Base-by-base conservation (phyloP, 345 rosid genomes). In the Raphanus raphanistrum region DNA sequence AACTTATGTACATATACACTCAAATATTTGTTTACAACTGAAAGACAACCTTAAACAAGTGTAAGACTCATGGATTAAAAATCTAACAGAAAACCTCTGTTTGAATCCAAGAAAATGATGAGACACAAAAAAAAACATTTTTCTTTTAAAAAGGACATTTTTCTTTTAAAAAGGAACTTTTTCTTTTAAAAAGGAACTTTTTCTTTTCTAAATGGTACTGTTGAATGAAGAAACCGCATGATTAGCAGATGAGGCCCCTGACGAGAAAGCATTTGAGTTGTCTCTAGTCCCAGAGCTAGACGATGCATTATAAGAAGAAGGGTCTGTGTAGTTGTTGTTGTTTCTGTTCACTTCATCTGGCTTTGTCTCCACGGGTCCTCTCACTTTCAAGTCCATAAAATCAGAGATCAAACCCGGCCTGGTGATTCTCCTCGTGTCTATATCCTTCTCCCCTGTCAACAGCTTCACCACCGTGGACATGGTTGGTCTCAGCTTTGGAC, bases 361-460 rank as follows among this genome's bases (percentile, higher is more conserved):
- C 45, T 61, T 72, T 63, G 78, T 17, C 28, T 79, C 73, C 4
- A 67, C 70, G 1, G 87, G 78, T 64, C 62, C 82, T 81, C 84
- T 83, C 48, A 89, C 88, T 86, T 87, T 88, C 78, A 91, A 82
- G 79, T 91, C 97, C 97, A 88, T 87, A 85, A 91, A 87, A 73
- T 91, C 97, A 5, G 94, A 83, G 10, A 91, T 88, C 62, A 91
- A 79, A 25, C 91, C 97, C 3, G 97, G 97, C 81, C 85, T 88
- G 52, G 81, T 54, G 76, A 91, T 87, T 78, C 71, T 84, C 0
- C 32, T 54, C n/a, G 79, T 80, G 54, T 82, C 78, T 11, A 85
- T 60, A 6, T 75, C 59, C 71, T 76, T 85, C 84, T 84, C 65
- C 33, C 97, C 89, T 1, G 79, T 87, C 32, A 91, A 76, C 82